Evolutionary conservation across 2,329 filamentous ascomycete genomes (phyloP).

Genomic region (Aspergillus viridinutans): DNA sequence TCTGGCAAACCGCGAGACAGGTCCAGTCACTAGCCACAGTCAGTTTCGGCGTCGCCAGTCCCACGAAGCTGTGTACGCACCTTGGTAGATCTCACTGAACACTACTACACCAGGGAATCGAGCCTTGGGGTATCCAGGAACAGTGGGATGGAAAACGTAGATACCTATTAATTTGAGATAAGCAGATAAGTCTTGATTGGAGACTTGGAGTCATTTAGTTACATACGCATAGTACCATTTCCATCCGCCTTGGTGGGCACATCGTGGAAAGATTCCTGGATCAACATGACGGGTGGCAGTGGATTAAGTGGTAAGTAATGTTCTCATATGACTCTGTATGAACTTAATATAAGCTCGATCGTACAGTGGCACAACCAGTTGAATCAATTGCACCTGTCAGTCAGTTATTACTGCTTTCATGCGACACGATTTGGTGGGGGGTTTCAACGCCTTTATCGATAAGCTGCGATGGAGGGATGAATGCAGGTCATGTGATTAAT

Average conservation of each 20-base stretch:
- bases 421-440: neutral
- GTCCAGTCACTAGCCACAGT: slow-evolving; percentile 67
- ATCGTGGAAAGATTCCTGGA: slow-evolving; percentile 34
- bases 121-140: slow-evolving; percentile 82
- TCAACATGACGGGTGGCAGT: slow-evolving; percentile 26
- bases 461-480: neutral
- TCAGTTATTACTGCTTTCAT: neutral
- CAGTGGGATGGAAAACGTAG: slow-evolving; percentile 80
- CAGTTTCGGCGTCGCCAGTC: neutral
- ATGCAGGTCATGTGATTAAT: neutral
- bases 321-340: neutral
- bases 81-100: slow-evolving; percentile 95
- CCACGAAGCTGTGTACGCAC: slow-evolving; percentile 41
- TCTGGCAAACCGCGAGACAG: slow-evolving; percentile 81
- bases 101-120: slow-evolving; percentile 84
- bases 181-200: neutral
- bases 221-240: slow-evolving; percentile 36
- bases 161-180: slow-evolving; percentile 56
- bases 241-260: slow-evolving; percentile 37
- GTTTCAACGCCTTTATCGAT: neutral
- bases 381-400: neutral
- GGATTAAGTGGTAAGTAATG: neutral
- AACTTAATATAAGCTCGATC: neutral
- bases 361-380: neutral
- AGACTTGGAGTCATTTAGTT: neutral